A percentile compares a stretch with the other conserved stretches of the same genome.
phyloP scores from a whole-genome alignment of 495 filamentous ascomycete genomes.

The Penicillium salamii region DNA sequence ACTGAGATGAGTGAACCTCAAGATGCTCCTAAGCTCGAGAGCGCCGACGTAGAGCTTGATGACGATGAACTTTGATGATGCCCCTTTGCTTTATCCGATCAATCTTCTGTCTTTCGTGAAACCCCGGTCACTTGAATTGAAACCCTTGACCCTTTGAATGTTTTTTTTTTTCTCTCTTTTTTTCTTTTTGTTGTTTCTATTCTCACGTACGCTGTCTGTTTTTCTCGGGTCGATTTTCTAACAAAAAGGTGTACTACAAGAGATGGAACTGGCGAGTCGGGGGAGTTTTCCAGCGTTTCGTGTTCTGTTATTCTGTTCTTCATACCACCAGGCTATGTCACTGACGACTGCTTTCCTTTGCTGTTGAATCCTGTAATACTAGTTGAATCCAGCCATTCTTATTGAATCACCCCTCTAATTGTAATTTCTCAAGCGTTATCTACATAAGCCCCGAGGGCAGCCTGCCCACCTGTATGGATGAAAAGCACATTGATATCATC shows the following conservation, averaged over 20 bases:
- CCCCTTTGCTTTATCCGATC: neutral
- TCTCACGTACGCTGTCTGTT: conserved; percentile 4
- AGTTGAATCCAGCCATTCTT: conserved; percentile 23
- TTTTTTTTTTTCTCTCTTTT: conserved; percentile 7
- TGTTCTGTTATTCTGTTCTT: conserved; percentile 13
- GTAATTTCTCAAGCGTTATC: conserved; percentile 18
- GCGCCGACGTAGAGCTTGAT: neutral
- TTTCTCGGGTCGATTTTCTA: conserved; percentile 6
- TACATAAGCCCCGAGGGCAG: conserved; percentile 34
- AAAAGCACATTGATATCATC: conserved; percentile 34
- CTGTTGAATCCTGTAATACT: conserved; percentile 26
- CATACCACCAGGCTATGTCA: conserved; percentile 18
- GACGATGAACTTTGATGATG: conserved; percentile 17
- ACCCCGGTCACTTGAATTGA: neutral
- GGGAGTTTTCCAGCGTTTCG: conserved; percentile 21
- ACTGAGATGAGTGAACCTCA: conserved; percentile 3
- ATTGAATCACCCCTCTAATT: conserved; percentile 1
- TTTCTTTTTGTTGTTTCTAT: conserved; percentile 6
- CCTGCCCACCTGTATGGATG: conserved; percentile 43
- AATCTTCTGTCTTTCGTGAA: conserved; percentile 9
- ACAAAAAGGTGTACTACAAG: conserved; percentile 22
- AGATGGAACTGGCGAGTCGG: conserved; percentile 15
- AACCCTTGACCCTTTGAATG: neutral
- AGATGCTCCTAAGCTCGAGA: neutral
- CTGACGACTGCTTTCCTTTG: conserved; percentile 19